Base-by-base conservation (phyloP, 192 early-diverging fungal species). In the Allomyces javanicus region DNA sequence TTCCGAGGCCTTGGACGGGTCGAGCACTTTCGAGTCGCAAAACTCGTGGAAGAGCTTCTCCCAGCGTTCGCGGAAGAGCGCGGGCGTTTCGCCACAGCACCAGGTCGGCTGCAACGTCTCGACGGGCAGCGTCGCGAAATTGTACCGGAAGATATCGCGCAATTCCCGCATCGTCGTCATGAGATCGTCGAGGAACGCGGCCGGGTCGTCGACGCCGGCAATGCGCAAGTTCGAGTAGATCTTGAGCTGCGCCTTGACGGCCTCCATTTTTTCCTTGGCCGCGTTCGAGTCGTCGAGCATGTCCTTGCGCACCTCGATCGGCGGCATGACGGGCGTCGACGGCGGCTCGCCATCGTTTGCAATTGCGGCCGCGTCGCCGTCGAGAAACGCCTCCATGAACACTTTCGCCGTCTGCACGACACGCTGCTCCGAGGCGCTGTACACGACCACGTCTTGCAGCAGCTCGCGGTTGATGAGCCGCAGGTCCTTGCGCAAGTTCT, bases 21-120 rank as follows among this genome's bases (percentile, higher is more conserved):
- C 86, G 70, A 82, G 86, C 24, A 78, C 70, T 12, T 78, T 78
- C 24, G 67, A 75, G 67, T 71, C 68, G 67, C 82, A 86, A 73
- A 95, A 94, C 65, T 92, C 89, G n/a, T 76, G 75, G 69, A 98
- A 89, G 25, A 98, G 79, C 70, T 98, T 98, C 72, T 95, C 92
- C 94, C 94, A 97, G 17, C 94, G 82, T 76, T 97, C 94, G 66
- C 82, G 81, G 68, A 94, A 94, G 61, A 97, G 75, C 17, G 79
- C 76, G 0, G 91, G 86, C 40, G 83, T 87, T 66, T 97, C 94
- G 64, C 77, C 76, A 68, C 94, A 97, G 71, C 94, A 97, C 94
- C 94, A 97, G 14, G 84, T 76, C 62, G 72, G 66, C 71, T 94
- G 90, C 17, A 91, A 70, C 3, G 72, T 71, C 25, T 80, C 80